Base-by-base conservation (phyloP, 1,284 basidiomycete genomes). In the Leccinum subfulvum region DNA sequence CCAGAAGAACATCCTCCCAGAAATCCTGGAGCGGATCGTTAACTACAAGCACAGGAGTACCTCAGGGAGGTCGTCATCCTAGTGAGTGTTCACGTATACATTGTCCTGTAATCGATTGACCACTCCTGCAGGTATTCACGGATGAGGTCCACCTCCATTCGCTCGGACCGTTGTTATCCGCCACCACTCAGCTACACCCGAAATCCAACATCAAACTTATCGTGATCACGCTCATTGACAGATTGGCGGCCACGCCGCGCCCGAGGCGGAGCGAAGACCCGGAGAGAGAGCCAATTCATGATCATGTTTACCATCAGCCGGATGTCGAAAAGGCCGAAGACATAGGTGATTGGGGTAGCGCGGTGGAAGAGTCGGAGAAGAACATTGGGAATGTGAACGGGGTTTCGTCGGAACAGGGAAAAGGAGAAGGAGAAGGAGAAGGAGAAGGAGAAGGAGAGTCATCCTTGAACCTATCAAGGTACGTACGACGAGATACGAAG, bases 51-150 rank as follows among this genome's bases (percentile, higher is more conserved):
- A 0, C 96, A 98, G 75, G 95, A 98, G 73, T 98, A 98, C 76
- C 78, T 98, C 51, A 98, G 97, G 95, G 95, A 98, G 76, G 95
- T 97, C 7, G 94, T 98, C 65, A 98, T 98, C 67, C 95, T 97
- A 82, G 92, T 91, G 63, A 37, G 81, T 68, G 64, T 44, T 56
- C 58, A 28, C n/a, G 9, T 14, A 33, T 33, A 33, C 33, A 33
- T 33, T 33, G 33, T 33, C 6, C 16, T 54, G n/a, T 5, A 18
- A 14, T 13, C 14, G 21, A 14, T 26, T 28, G 21, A 26, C 53
- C 26, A 13, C n/a, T 18, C 14, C 23, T 14, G 6, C 23, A 56
- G 91, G 95, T 98, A 14, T 98, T 98, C 77, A 94, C 94, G 11
- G 95, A 97, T 76, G 95, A 97, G 73, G 97, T 97, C 78, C 95